A percentile compares a stretch with the other conserved stretches of the same genome.
phyloP scores from a whole-genome alignment of 495 filamentous ascomycete genomes.

The Staphylotrichum longicolle region DNA sequence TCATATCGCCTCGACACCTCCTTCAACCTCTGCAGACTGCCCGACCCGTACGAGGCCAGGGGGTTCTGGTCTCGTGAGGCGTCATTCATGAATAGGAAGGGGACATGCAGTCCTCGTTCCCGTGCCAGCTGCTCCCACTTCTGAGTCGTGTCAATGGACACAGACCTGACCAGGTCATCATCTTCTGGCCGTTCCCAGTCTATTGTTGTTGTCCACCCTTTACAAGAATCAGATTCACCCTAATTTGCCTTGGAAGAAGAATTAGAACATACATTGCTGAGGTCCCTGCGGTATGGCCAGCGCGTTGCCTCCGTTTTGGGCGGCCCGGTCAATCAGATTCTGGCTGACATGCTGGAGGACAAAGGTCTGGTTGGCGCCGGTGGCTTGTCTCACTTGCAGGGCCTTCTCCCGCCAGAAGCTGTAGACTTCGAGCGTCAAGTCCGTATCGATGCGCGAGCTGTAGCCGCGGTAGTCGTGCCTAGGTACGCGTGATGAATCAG shows the following conservation, averaged over 20 bases:
- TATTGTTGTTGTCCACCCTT: constrained; percentile 27
- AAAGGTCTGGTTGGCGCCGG: constrained; percentile 33
- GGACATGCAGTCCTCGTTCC: not conserved
- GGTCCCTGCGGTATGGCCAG: constrained; percentile 11
- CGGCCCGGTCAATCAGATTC: constrained; percentile 18
- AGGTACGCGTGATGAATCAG: too few species aligned
- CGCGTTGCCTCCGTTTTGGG: constrained; percentile 22
- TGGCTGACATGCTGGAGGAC: constrained; percentile 28
- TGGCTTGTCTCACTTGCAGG: constrained; percentile 16
- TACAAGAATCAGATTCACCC: not conserved
- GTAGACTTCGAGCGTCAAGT: constrained; percentile 33
- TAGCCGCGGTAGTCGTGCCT: constrained; percentile 34
- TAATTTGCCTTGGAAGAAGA: not conserved
- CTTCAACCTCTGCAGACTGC: not conserved
- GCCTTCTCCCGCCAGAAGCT: constrained; percentile 30
- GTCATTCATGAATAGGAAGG: constrained; percentile 29
- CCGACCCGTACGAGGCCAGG: constrained; percentile 1
- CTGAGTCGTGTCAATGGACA: constrained; percentile 9
- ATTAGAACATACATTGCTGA: not conserved
- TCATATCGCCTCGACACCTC: not conserved
- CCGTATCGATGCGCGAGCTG: constrained; percentile 28
- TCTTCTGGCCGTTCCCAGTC: constrained; percentile 23
- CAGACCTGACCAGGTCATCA: constrained; percentile 10
- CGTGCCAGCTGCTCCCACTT: not conserved
- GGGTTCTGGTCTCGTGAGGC: constrained; percentile 18